Base-by-base conservation (phyloP, 176 grass and related monocot species). In the Alopecurus myosuroides region DNA sequence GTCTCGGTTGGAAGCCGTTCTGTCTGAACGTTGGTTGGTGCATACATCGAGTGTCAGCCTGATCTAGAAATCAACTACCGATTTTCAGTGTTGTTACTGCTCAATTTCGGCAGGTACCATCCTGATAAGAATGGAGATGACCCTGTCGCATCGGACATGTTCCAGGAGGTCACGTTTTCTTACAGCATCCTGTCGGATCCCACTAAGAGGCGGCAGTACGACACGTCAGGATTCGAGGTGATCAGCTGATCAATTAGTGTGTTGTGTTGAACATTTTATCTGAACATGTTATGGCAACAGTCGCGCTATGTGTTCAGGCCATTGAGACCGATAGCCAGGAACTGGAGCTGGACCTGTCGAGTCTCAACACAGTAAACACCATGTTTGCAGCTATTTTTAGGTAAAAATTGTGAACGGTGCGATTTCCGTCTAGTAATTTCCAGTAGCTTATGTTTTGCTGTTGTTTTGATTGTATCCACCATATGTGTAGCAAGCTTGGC, bases 371-470 rank as follows among this genome's bases (percentile, higher is more conserved):
- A 35, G 90, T 99, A 49, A 99, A 99, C 53, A 99, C 97, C 44
- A 86, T 99, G 76, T 99, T 99, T 85, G 97, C 97, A 45, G 97
- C 97, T 70, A 92, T 99, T 86, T 99, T 99, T 75, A 99, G 97
- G 97, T 99, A 85, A 66, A 70, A 6, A 26, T 28, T 87, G 19
- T 40, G n/a, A 45, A 11, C 7, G 49, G 22, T 68, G 50, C 44
- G n/a, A 29, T 85, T 36, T 53, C 78, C 56, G 0, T 67, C 73
- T 29, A 15, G 78, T 55, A 76, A 7, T 79, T 69, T 46, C 13
- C 55, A n/a, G n/a, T n/a, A 22, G 25, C 35, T 49, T 80, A 45
- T 78, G 41, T 73, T 53, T 12, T 35, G 28, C 36, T 80, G 35
- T 29, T 84, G n/a, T 66, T 60, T 80, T 83, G 25, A 84, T 35